Evolutionary conservation across 1,139 yeast genomes (phyloP), one percentile per base, ranked within the genome.

Genomic region (Magnusiomyces ingens): DNA sequence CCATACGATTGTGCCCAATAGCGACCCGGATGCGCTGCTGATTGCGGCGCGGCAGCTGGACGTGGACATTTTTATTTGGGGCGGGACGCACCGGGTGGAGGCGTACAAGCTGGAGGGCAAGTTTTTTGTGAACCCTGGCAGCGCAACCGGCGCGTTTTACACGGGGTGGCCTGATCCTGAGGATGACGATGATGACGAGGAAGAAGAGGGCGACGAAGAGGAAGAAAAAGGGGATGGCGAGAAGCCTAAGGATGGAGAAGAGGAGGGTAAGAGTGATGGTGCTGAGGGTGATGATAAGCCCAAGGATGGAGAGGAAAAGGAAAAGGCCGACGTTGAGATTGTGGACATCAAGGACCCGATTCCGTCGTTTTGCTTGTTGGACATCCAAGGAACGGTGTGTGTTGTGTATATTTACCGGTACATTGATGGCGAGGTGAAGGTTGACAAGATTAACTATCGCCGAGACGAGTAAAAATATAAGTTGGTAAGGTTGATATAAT

Each of bases 1-100:
- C 10, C 85, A 81, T 67, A 85, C 86, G 38, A 75, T 90, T 2
- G 84, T 91, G 11, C 99, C 99, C 1, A 80, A 82, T 58, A 81
- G 82, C 48, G 99, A 93, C 64, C 95, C 97, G 2, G 80, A 91
- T 62, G 84, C 95, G 47, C 74, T 93, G 56, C 75, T 88, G 62
- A 80, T 86, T 1, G 78, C 87, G 56, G 96, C 99, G 0, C 76
- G 99, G 57, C 93, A 90, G 69, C 75, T 91, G 75, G 95, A 91
- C 66, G 98, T 88, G 48, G 98, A 93, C 68, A 79, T 93, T 10
- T 74, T 93, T 62, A 75, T 93, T n/a, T 89, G 95, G 88, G 98
- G 98, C n/a, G 96, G 96, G 0, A 84, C 96, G 1, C 96, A 89
- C 67, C 81, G 82, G 59, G 95, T 89, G 6, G 98, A 93, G 65